Percentiles rank a stretch among this genome's conserved stretches.
Conservation (phyloP, 2,329 filamentous ascomycete species). For the Aureobasidium sp. region DNA sequence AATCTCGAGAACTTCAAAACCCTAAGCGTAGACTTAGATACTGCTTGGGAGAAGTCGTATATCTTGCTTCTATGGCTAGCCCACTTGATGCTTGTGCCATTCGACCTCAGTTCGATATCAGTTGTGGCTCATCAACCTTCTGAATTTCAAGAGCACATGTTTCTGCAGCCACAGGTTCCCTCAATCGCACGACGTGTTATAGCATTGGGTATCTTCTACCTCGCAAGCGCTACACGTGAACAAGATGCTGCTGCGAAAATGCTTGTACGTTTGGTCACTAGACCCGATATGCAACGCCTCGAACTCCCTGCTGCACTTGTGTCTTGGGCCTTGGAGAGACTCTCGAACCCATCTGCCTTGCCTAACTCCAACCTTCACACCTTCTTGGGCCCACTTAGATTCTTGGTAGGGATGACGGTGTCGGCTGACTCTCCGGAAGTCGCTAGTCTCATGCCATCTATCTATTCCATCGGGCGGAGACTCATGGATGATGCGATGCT, state of each 20-base stretch:
- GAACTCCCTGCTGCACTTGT: constrained; percentile 63
- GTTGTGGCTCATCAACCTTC: constrained; percentile 37
- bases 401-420: constrained; percentile 65
- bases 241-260: constrained; percentile 79
- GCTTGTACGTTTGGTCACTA: constrained; percentile 72
- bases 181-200: constrained; percentile 64
- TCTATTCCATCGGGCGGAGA: constrained; percentile 59
- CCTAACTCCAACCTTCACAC: constrained; percentile 56
- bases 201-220: constrained; percentile 61
- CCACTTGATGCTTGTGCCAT: constrained; percentile 59
- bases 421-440: constrained; percentile 70
- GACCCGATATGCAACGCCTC: constrained; percentile 78
- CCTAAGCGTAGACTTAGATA: constrained; percentile 17
- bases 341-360: constrained; percentile 42
- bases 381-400: constrained; percentile 71
- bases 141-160: constrained; percentile 43
- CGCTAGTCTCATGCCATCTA: constrained; percentile 54
- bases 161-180: constrained; percentile 56
- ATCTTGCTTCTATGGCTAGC: constrained; percentile 74
- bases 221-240: constrained; percentile 75
- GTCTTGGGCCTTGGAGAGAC: constrained; percentile 59
- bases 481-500: constrained; percentile 48
- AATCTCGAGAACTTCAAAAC: constrained; percentile 58
- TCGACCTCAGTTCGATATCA: constrained; percentile 83
- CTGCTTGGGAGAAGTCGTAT: constrained; percentile 77